Conservation (phyloP, 257 asterid species). For the Penstemon newberryi region DNA sequence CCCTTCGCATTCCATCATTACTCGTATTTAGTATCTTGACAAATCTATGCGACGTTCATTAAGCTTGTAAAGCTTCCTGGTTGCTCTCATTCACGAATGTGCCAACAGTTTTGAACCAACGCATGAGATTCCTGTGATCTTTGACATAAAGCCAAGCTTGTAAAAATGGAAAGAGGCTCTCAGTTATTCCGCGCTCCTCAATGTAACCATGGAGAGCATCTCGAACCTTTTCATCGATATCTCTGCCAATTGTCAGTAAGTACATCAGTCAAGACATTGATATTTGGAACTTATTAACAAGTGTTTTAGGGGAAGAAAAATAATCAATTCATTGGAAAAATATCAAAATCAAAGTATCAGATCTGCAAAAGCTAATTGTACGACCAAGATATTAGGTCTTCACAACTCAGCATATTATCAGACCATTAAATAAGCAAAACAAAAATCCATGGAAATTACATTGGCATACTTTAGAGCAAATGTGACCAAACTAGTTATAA, state of each 20-base stretch:
- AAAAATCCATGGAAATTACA: neutral
- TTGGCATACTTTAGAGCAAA: neutral
- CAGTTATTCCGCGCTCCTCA: conserved; percentile 83
- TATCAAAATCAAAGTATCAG: neutral
- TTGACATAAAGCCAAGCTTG: conserved; percentile 99
- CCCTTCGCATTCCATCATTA: neutral
- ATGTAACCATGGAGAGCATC: conserved; percentile 67
- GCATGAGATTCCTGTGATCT: conserved; percentile 76
- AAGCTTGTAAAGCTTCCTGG: conserved; percentile 35
- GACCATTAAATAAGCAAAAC: neutral
- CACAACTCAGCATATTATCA: neutral
- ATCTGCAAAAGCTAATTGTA: neutral
- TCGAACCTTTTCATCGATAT: conserved; percentile 59
- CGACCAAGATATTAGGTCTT: no score
- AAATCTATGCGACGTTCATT: neutral
- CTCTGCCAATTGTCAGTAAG: conserved; percentile 42
- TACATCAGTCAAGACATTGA: conserved; percentile 12
- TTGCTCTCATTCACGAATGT: conserved; percentile 40
- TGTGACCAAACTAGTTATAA: neutral
- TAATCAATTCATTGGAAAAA: neutral
- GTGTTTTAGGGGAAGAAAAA: neutral
- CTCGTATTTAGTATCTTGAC: neutral
- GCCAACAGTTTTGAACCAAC: conserved; percentile 66
- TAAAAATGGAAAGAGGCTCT: conserved; percentile 73
- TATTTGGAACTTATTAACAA: neutral